These are phyloP conservation scores for Ceriops tagal DNA, from an alignment of 345 rosid species.

Conservation along the genomic window DNA sequence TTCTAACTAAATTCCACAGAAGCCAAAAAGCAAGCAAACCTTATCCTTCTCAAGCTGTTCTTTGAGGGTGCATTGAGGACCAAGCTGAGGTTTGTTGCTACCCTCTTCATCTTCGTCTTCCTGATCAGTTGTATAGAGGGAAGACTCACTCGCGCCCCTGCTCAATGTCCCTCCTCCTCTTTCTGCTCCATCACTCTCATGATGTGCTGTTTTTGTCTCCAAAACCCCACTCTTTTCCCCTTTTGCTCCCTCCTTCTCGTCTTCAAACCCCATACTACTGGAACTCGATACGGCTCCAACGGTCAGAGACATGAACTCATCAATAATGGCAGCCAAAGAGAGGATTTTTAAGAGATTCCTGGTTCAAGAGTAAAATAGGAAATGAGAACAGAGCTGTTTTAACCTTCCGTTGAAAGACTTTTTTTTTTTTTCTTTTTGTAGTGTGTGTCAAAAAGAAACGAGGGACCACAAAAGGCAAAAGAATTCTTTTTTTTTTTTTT, in stretches of 20 bases:
- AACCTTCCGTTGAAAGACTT: neutral
- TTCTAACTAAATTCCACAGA: neutral
- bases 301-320: constrained; percentile 25
- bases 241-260: constrained; percentile 15
- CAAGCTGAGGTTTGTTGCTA: constrained; percentile 42
- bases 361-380: neutral
- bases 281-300: constrained; percentile 20
- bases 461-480: neutral
- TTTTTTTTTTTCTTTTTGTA: neutral
- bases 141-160: constrained; percentile 41
- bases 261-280: constrained; percentile 52
- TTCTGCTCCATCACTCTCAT: constrained; percentile 27
- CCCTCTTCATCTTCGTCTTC: constrained; percentile 60
- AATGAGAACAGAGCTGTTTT: neutral
- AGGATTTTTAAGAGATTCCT: neutral
- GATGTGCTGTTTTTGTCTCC: constrained; percentile 12
- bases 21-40: constrained; percentile 22
- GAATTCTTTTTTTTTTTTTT: neutral
- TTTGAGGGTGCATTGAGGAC: constrained; percentile 72
- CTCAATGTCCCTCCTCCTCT: constrained; percentile 28
- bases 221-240: neutral
- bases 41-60: constrained; percentile 73
- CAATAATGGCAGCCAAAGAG: neutral
- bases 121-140: constrained; percentile 34
- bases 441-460: neutral